These are phyloP conservation scores for Phytophthora foliorum DNA, from an alignment of 352 stramenopile genomes.

Conservation along the genomic window DNA sequence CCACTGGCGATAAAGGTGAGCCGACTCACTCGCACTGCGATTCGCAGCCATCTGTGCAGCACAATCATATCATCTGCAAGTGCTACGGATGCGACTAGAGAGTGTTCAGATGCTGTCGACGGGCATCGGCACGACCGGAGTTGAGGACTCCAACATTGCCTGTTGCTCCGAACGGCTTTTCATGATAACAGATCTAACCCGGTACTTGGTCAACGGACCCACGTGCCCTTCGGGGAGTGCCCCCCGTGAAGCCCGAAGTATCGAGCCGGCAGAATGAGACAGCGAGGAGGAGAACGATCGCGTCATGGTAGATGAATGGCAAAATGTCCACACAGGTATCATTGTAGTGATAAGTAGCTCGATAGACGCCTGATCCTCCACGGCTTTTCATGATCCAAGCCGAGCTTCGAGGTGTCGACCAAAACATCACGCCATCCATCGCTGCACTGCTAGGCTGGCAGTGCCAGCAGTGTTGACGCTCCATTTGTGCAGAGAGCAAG, in stretches of 20 bases:
- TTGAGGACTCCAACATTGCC: too few relatives aligned
- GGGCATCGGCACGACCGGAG: too few relatives aligned
- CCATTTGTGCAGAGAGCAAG: slow-evolving; percentile 10
- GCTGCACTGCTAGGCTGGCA: neutral
- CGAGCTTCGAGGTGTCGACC: neutral
- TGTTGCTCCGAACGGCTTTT: slow-evolving; percentile 3
- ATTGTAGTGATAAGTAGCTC: too few relatives aligned
- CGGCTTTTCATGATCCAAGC: slow-evolving; percentile 20
- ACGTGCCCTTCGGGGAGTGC: too few relatives aligned
- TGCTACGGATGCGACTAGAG: neutral
- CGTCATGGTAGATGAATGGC: too few relatives aligned
- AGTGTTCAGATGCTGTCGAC: neutral
- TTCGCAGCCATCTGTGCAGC: neutral
- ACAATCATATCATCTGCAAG: neutral
- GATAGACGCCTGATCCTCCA: too few relatives aligned
- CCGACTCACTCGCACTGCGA: slow-evolving; percentile 9
- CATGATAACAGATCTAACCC: too few relatives aligned
- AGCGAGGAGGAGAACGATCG: too few relatives aligned
- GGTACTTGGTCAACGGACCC: too few relatives aligned
- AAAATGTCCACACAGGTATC: too few relatives aligned
- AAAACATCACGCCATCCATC: slow-evolving; percentile 15
- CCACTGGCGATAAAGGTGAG: neutral
- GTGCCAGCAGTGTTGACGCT: neutral
- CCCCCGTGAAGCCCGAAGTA: too few relatives aligned
- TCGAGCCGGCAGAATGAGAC: too few relatives aligned